Base-by-base conservation (phyloP, 2,329 filamentous ascomycete species). In the Colletotrichum ledebouriae region DNA sequence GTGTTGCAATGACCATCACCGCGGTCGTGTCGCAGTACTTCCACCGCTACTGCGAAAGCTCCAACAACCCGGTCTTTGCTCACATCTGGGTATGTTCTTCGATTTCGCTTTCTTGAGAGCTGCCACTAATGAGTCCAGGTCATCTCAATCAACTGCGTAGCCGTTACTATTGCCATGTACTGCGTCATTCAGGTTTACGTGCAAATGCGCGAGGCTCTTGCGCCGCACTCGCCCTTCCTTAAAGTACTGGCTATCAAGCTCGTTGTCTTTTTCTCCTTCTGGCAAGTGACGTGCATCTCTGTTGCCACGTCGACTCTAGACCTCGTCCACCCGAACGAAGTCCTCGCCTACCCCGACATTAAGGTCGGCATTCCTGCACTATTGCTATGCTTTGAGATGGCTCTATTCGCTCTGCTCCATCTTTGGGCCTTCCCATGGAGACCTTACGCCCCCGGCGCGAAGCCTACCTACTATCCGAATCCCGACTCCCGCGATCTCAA, bases 241-340 rank as follows among this genome's bases (percentile, higher is more conserved):
- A 97, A 97, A 79, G 89, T 97, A 29, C 76, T 94, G 20, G 92
- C 93, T 74, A 96, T 97, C 80, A 97, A 97, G 79, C 85, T 97
- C 33, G 93, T 97, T 75, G 94, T 97, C 75, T 97, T 97, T 83
- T 86, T 97, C 72, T 94, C 91, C 41, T 97, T 97, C 79, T 97
- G 94, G 94, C 94, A 97, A 80, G 85, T 78, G 3, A 80, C 83
- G 4, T 78, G 83, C 71, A 85, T 87, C 70, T 85, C 83, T 5
- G 72, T 87, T 41, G 84, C 79, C 70, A 86, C 84, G 0, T 88
- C 88, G 0, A 84, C 85, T 4, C 85, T 92, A 4, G 84, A 90
- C 15, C 83, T 96, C 57, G 86, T 86, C 39, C 79, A 89, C 70
- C 78, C 91, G 1, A 90, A 85, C 49, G 78, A 84, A 1, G 84